These are phyloP conservation scores for Leavenworthia alabamica DNA, from an alignment of 345 rosid species.

Conservation along the genomic window DNA sequence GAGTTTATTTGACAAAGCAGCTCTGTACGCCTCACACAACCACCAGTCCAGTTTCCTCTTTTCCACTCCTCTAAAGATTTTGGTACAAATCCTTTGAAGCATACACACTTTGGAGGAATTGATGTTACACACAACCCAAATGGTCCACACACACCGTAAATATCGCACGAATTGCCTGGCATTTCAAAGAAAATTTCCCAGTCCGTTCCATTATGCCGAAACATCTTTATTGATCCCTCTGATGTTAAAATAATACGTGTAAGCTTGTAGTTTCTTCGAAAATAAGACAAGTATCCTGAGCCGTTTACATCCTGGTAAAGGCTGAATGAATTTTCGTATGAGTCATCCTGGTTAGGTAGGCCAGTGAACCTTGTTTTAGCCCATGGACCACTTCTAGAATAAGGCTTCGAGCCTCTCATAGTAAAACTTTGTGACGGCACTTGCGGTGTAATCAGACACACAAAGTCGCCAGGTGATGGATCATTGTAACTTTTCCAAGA, in stretches of 20 bases:
- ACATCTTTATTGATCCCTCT: not conserved
- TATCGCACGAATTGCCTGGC: not conserved
- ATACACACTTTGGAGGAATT: not conserved
- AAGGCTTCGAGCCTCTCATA: slow-evolving; percentile 10
- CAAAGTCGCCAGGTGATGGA: slow-evolving; percentile 39
- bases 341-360: not conserved
- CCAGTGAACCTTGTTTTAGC: slow-evolving; percentile 26
- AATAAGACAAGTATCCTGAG: not conserved
- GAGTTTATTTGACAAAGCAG: not conserved
- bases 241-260: not conserved
- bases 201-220: not conserved
- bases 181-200: not conserved
- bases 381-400: slow-evolving; percentile 34
- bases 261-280: not conserved
- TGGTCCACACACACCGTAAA: slow-evolving; percentile 17
- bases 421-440: slow-evolving; percentile 27
- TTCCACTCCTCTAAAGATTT: slow-evolving; percentile 6
- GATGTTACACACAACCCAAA: slow-evolving; percentile 11
- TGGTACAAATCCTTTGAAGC: slow-evolving; percentile 14
- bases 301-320: slow-evolving; percentile 12
- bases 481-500: slow-evolving; percentile 36
- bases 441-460: not conserved
- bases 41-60: slow-evolving; percentile 8
- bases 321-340: not conserved
- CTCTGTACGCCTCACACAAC: slow-evolving; percentile 11